These are phyloP conservation scores for Microbotryum lychnidis-dioicae DNA, from an alignment of 1,284 basidiomycete species.

Conservation along the genomic window DNA sequence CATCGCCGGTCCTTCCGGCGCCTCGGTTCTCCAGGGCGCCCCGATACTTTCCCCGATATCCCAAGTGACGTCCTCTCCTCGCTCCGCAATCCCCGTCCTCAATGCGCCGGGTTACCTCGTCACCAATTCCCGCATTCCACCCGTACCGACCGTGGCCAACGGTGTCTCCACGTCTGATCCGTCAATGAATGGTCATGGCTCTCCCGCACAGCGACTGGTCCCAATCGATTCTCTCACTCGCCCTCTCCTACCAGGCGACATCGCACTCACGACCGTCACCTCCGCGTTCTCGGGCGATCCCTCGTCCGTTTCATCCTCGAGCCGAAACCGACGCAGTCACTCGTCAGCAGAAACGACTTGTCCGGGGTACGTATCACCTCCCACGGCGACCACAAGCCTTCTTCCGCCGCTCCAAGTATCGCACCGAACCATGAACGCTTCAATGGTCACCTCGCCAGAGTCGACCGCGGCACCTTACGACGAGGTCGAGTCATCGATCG, in stretches of 20 bases:
- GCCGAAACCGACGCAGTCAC: no score
- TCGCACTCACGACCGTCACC: no score
- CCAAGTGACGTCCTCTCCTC: not conserved
- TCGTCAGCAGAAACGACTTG: no score
- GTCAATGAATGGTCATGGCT: no score
- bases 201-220: slow-evolving; percentile 2
- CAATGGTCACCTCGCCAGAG: no score
- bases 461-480: slow-evolving; percentile 2
- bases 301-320: no score
- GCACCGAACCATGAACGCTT: no score
- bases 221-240: slow-evolving; percentile 7
- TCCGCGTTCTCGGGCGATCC: no score
- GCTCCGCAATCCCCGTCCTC: slow-evolving; percentile 6
- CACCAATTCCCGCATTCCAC: slow-evolving; percentile 17
- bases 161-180: no score
- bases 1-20: not conserved
- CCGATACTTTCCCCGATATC: not conserved
- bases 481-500: slow-evolving; percentile 27
- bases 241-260: not conserved
- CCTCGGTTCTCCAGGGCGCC: not conserved
- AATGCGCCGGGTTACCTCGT: slow-evolving; percentile 13
- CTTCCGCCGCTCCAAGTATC: no score
- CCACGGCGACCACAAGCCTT: no score
- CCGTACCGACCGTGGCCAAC: not conserved
- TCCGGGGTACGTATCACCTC: no score